These are phyloP conservation scores for Phialophora verrucosa DNA, from an alignment of 2,329 filamentous ascomycete genomes.

Conservation along the genomic window DNA sequence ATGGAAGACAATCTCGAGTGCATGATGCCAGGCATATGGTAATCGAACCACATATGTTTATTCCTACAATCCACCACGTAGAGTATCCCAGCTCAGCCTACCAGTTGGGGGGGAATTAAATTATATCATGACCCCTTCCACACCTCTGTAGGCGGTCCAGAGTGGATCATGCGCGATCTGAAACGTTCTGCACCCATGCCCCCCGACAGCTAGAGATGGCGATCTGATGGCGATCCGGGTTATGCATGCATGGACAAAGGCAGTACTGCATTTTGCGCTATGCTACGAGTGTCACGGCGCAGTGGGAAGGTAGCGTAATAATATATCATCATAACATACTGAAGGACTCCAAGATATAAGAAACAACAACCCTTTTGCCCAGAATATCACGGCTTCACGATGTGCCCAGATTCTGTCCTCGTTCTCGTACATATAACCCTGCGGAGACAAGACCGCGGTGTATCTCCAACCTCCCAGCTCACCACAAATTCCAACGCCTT, in stretches of 20 bases:
- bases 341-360: not conserved
- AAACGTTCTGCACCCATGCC: not conserved
- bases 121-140: not conserved
- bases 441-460: not conserved
- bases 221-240: not conserved
- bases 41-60: not conserved
- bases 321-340: not conserved
- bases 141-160: not conserved
- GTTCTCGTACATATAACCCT: not conserved
- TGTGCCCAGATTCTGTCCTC: not conserved
- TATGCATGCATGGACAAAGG: not conserved
- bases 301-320: not conserved
- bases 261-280: not conserved
- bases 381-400: not conserved
- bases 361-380: not conserved
- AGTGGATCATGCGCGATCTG: not conserved
- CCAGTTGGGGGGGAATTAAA: not conserved
- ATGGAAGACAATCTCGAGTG: not conserved
- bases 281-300: not conserved
- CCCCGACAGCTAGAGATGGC: not conserved
- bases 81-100: not conserved
- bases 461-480: not conserved
- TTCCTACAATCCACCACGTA: not conserved
- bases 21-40: not conserved
- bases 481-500: not conserved